These are phyloP conservation scores for Cladosporium sp. DNA, from an alignment of 2,329 filamentous ascomycete species.

Conservation along the genomic window DNA sequence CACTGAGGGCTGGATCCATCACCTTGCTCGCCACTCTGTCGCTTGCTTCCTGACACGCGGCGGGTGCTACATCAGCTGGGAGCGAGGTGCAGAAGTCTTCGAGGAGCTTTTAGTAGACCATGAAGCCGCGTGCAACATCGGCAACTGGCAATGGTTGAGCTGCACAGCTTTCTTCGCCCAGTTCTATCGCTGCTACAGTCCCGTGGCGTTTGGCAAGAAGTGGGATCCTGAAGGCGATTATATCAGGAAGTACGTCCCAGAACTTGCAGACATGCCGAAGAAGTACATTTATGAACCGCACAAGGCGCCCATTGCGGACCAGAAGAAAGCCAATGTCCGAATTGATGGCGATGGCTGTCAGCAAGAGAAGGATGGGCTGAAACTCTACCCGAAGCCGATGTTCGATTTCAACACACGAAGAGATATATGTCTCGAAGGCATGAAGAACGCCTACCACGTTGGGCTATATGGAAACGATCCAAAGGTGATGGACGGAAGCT, in stretches of 20 bases:
- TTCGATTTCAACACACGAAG: conserved; percentile 70
- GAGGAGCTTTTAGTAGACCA: conserved; percentile 75
- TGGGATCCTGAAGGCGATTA: conserved; percentile 71
- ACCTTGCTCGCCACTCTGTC: conserved; percentile 73
- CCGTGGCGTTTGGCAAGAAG: conserved; percentile 71
- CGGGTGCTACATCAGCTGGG: conserved; percentile 77
- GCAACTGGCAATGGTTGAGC: conserved; percentile 77
- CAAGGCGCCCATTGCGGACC: conserved; percentile 68
- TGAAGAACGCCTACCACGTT: conserved; percentile 70
- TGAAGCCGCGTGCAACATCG: conserved; percentile 70
- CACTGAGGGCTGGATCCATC: conserved; percentile 76
- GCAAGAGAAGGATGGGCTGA: conserved; percentile 43
- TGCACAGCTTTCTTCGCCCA: conserved; percentile 75
- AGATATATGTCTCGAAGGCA: conserved; percentile 62
- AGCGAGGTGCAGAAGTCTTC: conserved; percentile 75
- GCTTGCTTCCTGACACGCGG: conserved; percentile 79
- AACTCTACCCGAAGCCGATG: conserved; percentile 70
- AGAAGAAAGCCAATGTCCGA: conserved; percentile 66
- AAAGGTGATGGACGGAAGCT: conserved; percentile 62
- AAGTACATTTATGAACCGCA: conserved; percentile 81
- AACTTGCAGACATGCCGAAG: conserved; percentile 60
- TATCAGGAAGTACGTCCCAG: conserved; percentile 66
- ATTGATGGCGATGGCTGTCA: conserved; percentile 54
- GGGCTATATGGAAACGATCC: conserved; percentile 65
- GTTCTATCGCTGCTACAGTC: conserved; percentile 70